Evolutionary conservation across 2,329 filamentous ascomycete species (phyloP).

Genomic region (Aphanoascus verrucosus): DNA sequence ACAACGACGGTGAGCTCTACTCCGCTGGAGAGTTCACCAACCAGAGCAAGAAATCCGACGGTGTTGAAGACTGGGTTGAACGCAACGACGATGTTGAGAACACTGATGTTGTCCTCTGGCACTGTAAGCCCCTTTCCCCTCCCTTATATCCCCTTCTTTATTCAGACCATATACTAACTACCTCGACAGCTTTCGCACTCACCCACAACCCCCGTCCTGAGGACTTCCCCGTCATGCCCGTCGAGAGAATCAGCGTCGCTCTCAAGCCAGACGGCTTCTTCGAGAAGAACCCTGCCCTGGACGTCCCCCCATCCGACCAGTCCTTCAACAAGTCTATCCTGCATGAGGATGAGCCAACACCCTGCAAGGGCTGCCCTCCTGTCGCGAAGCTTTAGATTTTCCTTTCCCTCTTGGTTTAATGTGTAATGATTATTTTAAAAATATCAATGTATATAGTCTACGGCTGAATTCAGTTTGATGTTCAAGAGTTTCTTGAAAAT

Average conservation of each 20-base stretch:
- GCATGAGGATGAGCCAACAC: constrained; percentile 15
- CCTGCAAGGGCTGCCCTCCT: constrained; percentile 6
- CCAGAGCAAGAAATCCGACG: constrained; percentile 44
- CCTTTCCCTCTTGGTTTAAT: not conserved
- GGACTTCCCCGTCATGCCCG: constrained; percentile 60
- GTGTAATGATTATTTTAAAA: not conserved
- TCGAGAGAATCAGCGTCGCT: constrained; percentile 43
- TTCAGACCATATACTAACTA: constrained; percentile 10
- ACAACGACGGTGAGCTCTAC: constrained; percentile 44
- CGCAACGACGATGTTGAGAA: constrained; percentile 41
- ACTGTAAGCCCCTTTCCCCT: constrained; percentile 23
- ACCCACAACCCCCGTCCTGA: constrained; percentile 56
- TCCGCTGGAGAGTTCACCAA: constrained; percentile 48
- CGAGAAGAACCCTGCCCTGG: constrained; percentile 41
- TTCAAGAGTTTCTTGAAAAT: too few species aligned
- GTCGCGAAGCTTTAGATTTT: constrained; percentile 4
- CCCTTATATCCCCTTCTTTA: constrained; percentile 24
- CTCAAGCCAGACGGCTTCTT: constrained; percentile 45
- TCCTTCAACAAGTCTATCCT: constrained; percentile 34
- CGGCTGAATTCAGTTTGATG: not conserved
- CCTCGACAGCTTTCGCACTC: constrained; percentile 38
- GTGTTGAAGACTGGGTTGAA: constrained; percentile 44
- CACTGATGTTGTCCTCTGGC: constrained; percentile 33
- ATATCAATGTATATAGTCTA: not conserved
- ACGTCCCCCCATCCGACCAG: constrained; percentile 36